Evolutionary conservation across 129 eudicot genomes (phyloP), one percentile per base, ranked within the genome.

Genomic region (Tagetes patula): DNA sequence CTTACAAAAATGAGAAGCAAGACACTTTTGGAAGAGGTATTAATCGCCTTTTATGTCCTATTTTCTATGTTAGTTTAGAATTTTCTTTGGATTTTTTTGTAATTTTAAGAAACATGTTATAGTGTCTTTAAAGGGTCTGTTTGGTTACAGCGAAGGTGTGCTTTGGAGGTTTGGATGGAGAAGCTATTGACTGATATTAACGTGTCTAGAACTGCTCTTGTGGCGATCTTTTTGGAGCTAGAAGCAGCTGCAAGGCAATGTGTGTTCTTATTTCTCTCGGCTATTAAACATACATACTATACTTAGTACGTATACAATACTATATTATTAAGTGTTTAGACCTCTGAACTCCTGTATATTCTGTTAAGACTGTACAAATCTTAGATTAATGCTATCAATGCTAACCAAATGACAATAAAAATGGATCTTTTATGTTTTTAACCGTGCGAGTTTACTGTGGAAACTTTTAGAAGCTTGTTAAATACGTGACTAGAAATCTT

Each of bases 241-340:
- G 98, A 92, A 92, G 96, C 88, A 3, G 96, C 91, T 70, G 98
- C 83, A 70, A 89, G 96, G 81, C 72, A 86, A 64, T 87, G 84
- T 61, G 91, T 83, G 96, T 86, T 79, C 73, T 81, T 74, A 39
- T 75, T 72, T 72, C 48, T 67, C 55, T 47, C 46, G 14, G 11
- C 49, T 64, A 47, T n/a, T 13, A 13, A 60, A 34, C 36, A 60
- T 60, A 10, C 7, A 20, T 20, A 20, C 27, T 20, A 20, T 20
- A 20, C 27, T 20, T 20, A 20, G 27, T 20, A 20, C 27, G 27
- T 20, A 20, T 20, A 4, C 3, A 3, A 4, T 36, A 54, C 34
- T 54, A 20, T 54, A 27, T 20, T 54, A 54, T 58, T 31, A 32
- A 31, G 10, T 3, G n/a, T 58, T 3, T 31, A 58, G 65, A 53